Percentiles rank a stretch among this genome's conserved stretches.
phyloP scores from a whole-genome alignment of 179 eudicot species.

The Camellia oleifera region DNA sequence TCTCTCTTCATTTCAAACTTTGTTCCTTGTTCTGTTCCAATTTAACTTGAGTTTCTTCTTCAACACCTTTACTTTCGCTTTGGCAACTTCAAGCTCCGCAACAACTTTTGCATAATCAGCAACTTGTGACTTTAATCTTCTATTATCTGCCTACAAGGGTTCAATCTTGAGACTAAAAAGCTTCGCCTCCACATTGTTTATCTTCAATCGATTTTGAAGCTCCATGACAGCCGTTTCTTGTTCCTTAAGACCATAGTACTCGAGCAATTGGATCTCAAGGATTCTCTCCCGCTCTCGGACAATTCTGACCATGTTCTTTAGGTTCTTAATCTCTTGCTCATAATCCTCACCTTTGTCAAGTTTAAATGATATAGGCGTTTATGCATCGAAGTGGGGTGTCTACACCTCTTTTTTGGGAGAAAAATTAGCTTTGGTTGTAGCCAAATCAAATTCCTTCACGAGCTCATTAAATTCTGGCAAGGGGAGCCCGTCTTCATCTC shows the following conservation, averaged over 20 bases:
- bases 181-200: slow-evolving; percentile 61
- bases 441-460: slow-evolving; percentile 37
- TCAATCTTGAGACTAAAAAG: slow-evolving; percentile 57
- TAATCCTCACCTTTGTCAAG: slow-evolving; percentile 34
- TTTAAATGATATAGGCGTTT: slow-evolving; percentile 20
- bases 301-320: slow-evolving; percentile 44
- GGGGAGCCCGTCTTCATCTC: slow-evolving; percentile 45
- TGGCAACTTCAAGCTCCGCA: too few relatives aligned
- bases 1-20: too few relatives aligned
- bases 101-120: too few relatives aligned
- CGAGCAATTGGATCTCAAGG: slow-evolving; percentile 46
- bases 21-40: too few relatives aligned
- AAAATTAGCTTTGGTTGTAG: slow-evolving; percentile 9
- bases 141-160: slow-evolving; percentile 64
- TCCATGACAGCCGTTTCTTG: slow-evolving; percentile 65
- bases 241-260: slow-evolving; percentile 54
- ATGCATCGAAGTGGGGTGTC: slow-evolving; percentile 16
- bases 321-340: slow-evolving; percentile 50
- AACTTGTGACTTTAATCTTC: too few relatives aligned
- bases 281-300: slow-evolving; percentile 66
- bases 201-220: slow-evolving; percentile 64
- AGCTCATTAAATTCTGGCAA: slow-evolving; percentile 57
- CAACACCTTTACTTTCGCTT: too few relatives aligned
- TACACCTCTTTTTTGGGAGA: slow-evolving; percentile 23
- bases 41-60: slow-evolving; percentile 11